Conservation (phyloP, 202 grass and related monocot genomes). For the Digitaria exilis region DNA sequence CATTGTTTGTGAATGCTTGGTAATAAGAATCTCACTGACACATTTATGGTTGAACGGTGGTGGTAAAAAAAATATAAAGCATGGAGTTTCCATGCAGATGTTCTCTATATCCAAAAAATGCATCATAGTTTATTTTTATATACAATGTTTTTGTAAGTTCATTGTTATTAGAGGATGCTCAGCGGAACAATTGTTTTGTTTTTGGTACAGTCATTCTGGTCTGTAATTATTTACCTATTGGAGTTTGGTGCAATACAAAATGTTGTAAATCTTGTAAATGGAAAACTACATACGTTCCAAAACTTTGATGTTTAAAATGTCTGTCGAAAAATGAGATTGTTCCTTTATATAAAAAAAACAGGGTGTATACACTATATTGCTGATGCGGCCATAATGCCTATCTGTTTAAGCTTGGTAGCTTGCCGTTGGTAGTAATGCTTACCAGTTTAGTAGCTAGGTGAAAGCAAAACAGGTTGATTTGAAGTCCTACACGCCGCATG, state of each 20-base stretch:
- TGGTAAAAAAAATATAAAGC: background rate
- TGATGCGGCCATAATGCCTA: too few species aligned
- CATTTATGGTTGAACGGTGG: background rate
- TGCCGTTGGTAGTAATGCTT: too few species aligned
- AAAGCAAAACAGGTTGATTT: too few species aligned
- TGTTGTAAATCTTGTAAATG: background rate
- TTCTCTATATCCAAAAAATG: background rate
- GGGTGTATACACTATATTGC: too few species aligned
- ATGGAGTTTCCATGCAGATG: background rate
- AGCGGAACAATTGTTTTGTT: background rate
- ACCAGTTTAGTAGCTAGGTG: too few species aligned
- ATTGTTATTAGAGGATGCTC: conserved; percentile 27
- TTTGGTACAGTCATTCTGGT: background rate
- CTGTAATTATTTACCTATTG: background rate
- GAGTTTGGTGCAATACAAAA: background rate
- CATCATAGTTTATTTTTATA: background rate
- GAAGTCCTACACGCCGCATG: too few species aligned
- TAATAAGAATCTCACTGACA: conserved; percentile 5
- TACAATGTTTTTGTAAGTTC: background rate
- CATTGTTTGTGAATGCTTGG: conserved; percentile 57
- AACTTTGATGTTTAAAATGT: background rate
- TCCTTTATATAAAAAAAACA: too few species aligned
- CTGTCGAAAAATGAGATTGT: too few species aligned
- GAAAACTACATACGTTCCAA: background rate
- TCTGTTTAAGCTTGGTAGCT: too few species aligned